Conservation (phyloP, 148 eudicot species). For the Rhododendron ovatum region DNA sequence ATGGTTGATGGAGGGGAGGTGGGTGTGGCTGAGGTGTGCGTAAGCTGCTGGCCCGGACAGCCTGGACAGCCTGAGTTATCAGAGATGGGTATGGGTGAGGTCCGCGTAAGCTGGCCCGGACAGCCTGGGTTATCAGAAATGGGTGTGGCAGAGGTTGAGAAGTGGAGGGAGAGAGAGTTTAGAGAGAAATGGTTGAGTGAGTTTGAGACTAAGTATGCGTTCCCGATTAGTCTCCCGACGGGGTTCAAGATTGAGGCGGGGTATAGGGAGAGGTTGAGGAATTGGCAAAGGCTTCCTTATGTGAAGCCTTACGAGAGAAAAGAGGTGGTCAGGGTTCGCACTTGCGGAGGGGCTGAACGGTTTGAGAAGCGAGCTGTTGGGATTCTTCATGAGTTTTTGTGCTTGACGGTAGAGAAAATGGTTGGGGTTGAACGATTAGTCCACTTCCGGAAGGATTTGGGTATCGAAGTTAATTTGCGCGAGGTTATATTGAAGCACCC, state of each 20-base stretch:
- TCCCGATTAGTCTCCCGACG: slow-evolving; percentile 68
- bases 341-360: slow-evolving; percentile 54
- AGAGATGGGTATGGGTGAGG: not conserved
- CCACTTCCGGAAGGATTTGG: slow-evolving; percentile 70
- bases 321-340: slow-evolving; percentile 32
- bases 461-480: slow-evolving; percentile 58
- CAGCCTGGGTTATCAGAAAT: not conserved
- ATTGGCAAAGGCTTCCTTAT: slow-evolving; percentile 76
- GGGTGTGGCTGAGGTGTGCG: not conserved
- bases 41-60: not conserved
- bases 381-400: slow-evolving; percentile 66
- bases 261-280: slow-evolving; percentile 54
- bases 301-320: slow-evolving; percentile 59
- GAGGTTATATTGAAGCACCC: slow-evolving; percentile 71
- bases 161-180: slow-evolving; percentile 70
- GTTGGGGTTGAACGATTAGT: slow-evolving; percentile 58
- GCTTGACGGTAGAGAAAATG: slow-evolving; percentile 72
- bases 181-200: slow-evolving; percentile 81
- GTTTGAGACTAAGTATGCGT: slow-evolving; percentile 74
- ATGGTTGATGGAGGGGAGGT: slow-evolving; percentile 41
- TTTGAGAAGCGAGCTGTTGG: slow-evolving; percentile 75
- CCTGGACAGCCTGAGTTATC: not conserved
- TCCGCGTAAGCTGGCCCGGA: not conserved
- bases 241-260: slow-evolving; percentile 63
- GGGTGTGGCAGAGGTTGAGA: slow-evolving; percentile 49